Evolutionary conservation across 306 rosid species (phyloP).

Genomic region (Cicer pinnatifidum): DNA sequence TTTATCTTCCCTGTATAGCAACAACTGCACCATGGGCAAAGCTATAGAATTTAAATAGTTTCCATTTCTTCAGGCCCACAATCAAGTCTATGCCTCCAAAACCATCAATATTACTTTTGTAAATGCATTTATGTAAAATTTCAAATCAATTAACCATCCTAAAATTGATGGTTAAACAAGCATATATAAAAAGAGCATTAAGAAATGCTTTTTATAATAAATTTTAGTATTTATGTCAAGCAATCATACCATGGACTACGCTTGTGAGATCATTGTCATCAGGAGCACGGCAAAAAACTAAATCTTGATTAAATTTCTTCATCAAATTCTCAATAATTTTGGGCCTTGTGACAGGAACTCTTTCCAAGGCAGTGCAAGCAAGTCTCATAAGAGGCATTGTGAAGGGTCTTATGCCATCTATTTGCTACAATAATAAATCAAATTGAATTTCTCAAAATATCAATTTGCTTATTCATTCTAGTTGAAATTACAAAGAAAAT

Average conservation of each 20-base stretch:
- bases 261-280: slow-evolving; percentile 69
- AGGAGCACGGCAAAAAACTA: slow-evolving; percentile 89
- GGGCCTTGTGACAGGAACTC: slow-evolving; percentile 85
- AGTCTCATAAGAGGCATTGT: slow-evolving; percentile 96
- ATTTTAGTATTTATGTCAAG: neutral
- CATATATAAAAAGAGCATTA: slow-evolving; percentile 21
- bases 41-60: slow-evolving; percentile 4
- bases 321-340: slow-evolving; percentile 77
- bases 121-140: neutral
- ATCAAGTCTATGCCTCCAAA: neutral
- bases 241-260: slow-evolving; percentile 69
- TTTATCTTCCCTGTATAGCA: neutral
- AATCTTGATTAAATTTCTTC: slow-evolving; percentile 80
- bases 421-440: slow-evolving; percentile 59
- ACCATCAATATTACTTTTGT: slow-evolving; percentile 21
- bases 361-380: slow-evolving; percentile 91
- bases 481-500: neutral
- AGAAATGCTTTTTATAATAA: neutral
- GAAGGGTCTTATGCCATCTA: slow-evolving; percentile 93
- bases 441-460: slow-evolving; percentile 1
- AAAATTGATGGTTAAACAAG: slow-evolving; percentile 5
- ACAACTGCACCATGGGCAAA: neutral
- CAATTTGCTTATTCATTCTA: too few relatives aligned
- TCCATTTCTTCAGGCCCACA: neutral
- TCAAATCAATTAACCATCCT: neutral